Evolutionary conservation across 495 filamentous ascomycete genomes (phyloP).

Genomic region (Talaromyces liani): DNA sequence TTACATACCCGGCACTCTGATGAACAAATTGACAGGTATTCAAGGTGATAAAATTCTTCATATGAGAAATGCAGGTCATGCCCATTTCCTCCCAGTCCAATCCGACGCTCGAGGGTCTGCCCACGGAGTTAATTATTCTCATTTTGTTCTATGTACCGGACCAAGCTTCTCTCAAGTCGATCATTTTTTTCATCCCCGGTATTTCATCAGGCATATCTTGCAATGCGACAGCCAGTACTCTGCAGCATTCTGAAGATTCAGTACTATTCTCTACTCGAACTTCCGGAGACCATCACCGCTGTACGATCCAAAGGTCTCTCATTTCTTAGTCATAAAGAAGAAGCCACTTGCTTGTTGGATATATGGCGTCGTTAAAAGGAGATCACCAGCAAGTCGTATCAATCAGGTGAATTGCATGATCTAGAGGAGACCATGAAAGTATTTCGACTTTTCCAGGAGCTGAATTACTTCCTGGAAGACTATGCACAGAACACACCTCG

Average conservation of each 20-base stretch:
- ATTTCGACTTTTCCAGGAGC: slow-evolving; percentile 12
- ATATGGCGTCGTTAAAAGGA: not conserved
- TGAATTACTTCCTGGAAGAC: slow-evolving; percentile 1
- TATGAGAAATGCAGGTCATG: not conserved
- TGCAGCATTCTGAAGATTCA: slow-evolving; percentile 7
- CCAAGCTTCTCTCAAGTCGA: slow-evolving; percentile 11
- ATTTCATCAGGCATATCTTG: slow-evolving; percentile 17
- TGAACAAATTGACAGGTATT: not conserved
- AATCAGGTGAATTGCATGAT: not conserved
- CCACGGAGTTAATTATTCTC: slow-evolving; percentile 15
- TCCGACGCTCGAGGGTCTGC: slow-evolving; percentile 17
- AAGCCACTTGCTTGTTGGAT: slow-evolving; percentile 15
- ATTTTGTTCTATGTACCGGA: slow-evolving; percentile 13
- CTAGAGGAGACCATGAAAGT: not conserved
- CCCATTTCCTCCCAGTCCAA: slow-evolving; percentile 8
- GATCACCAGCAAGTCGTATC: not conserved
- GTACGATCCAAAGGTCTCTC: slow-evolving; percentile 11
- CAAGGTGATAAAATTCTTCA: not conserved
- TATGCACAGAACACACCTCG: not conserved
- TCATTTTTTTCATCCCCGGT: slow-evolving; percentile 15
- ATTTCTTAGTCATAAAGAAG: slow-evolving; percentile 1
- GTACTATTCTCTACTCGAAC: slow-evolving; percentile 3
- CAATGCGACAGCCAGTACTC: slow-evolving; percentile 12
- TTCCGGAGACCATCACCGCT: slow-evolving; percentile 15
- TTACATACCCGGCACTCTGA: not conserved